Base-by-base conservation (phyloP, 495 filamentous ascomycete species). In the Neurospora sp. region DNA sequence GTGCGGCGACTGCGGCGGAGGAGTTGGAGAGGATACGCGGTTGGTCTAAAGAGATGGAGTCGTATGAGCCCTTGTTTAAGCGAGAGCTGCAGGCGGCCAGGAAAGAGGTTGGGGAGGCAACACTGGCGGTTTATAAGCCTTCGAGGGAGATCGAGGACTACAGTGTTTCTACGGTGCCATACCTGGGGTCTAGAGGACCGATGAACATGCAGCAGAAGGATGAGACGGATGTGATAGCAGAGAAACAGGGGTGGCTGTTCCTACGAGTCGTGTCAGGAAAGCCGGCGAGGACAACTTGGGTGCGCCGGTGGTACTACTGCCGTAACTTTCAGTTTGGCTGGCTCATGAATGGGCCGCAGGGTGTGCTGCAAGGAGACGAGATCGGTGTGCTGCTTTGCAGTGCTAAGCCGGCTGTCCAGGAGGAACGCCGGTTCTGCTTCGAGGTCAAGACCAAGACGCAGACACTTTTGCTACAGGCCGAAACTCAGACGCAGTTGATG, bases 401-500 rank as follows among this genome's bases (percentile, higher is more conserved):
- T 77, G 91, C 95, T 70, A 91, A 94, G 73, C 93, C 93, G 9
- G 95, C 94, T 4, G 91, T 94, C 47, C 90, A 94, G 76, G 96
- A 99, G 79, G 96, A 99, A 75, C 89, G 96, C 42, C 87, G 96
- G 39, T 98, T 98, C 80, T 97, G 96, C 78, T 99, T 98, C 77
- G 96, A 98, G 81, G 94, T 99, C 75, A 99, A 98, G 85, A 99
- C 96, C 16, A 99, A 98, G 80, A 96, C 95, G 77, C 92, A 90
- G 76, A 94, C 89, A 68, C 90, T 97, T 53, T 82, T 97, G 71
- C 84, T 99, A 38, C 96, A 99, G 81, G 93, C 96, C 6, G 96
- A 98, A 78, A 97, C 93, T 0, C 96, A 98, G 77, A 83, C 86
- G 68, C 93, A 98, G 76, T 84, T 99, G 31, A 92, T 91, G 73